Base-by-base conservation (phyloP, 768 basidiomycete genomes). In the Filobasidium floriforme region DNA sequence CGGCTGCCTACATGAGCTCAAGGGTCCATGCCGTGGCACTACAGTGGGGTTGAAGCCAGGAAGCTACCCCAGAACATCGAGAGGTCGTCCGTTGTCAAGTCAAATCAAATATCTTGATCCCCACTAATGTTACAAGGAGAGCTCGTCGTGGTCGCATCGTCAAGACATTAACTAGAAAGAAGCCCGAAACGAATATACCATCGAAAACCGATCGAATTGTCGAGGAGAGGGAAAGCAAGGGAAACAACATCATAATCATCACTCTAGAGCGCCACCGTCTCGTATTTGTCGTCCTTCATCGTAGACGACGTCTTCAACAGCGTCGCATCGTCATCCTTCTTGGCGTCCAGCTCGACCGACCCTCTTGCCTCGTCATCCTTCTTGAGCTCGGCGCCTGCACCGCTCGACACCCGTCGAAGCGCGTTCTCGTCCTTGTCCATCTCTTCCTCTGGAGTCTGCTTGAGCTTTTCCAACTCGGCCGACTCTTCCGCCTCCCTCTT, bases 401-500 rank as follows among this genome's bases (percentile, higher is more conserved):
- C 46, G 46, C 46, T 51, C 18, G 46, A 24, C 28, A 59, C 59
- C 4, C 59, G 59, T 29, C 59, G 26, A 19, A 43, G 28, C 32
- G 59, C 59, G 37, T 60, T 60, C 59, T 60, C 28, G 4, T 54
- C 19, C 46, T 28, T 43, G 15, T 24, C 55, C 22, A 57, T 57
- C 54, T 57, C 54, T 24, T 57, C 54, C 29, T 57, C 54, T 15
- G 54, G 54, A 6, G 54, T 57, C 54, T 57, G 54, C 15, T 60
- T 43, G 59, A 41, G 18, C 29, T 60, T 43, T 11, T 32, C 37
- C 59, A 60, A 19, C 59, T 60, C 41, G 32, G 41, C 29, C 37
- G 14, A 11, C 19, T 40, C 32, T 32, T 19, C 29, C 3, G 54
- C 54, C 26, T 57, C 54, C 22, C 24, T 15, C 59, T n/a, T 60